Evolutionary conservation across 2,329 filamentous ascomycete species (phyloP), one percentile per base, ranked within the genome.

Genomic region (Arthrobotrys sphaeroides): DNA sequence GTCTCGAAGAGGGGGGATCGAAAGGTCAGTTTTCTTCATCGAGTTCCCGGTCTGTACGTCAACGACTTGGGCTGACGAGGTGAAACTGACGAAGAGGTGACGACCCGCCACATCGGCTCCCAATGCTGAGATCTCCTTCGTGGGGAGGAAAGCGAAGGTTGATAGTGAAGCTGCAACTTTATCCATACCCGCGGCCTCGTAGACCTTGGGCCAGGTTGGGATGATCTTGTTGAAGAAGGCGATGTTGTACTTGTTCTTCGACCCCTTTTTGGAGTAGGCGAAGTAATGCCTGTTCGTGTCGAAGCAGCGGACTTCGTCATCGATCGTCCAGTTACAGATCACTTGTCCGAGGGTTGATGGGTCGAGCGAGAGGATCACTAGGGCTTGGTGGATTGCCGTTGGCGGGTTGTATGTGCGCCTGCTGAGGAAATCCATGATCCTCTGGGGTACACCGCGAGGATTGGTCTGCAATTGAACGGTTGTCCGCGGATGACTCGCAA

Each of bases 291-390:
- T 24, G 24, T 76, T 76, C 12, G 60, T 45, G 47, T 69, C 65
- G 28, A 76, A 70, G 18, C 60, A 70, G 33, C 65, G 73, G n/a
- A 76, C 36, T 42, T 76, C 65, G 13, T 76, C 73, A 20, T 76
- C 65, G 33, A 70, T 69, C 1, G 57, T 60, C 73, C 73, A 76
- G 31, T 76, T 55, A 65, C 73, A 76, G 5, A 76, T 42, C 3
- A 76, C 73, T 31, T 65, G 57, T 20, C 73, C 73, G 20, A 70
- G 59, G 31, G 31, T 76, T n/a, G 12, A 18, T 5, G 57, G 65
- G 9, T 76, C 73, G 20, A 76, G 73, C 10, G 65, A 76, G n/a
- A 76, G 31, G 13, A 76, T 55, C 3, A 47, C 49, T 5, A 76
- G 40, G 1, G 66, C 64, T 28, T 74, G 70, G 22, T 68, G 70